Base-by-base conservation (phyloP, 2,329 filamentous ascomycete genomes). In the Monosporascus sp. region DNA sequence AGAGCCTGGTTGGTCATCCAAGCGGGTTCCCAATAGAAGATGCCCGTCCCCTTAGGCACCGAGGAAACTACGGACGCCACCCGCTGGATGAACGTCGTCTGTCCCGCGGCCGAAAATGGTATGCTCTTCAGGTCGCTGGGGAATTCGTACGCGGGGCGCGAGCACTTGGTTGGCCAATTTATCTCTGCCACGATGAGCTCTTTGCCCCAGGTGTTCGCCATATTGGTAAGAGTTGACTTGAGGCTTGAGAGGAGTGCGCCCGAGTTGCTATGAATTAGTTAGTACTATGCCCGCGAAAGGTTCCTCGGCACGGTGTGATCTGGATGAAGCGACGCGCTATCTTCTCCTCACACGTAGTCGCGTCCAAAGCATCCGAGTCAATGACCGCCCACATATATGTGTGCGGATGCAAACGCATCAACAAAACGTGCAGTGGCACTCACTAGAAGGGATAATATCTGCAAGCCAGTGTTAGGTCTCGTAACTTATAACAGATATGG, bases 1-100 rank as follows among this genome's bases (percentile, higher is more conserved):
- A 89, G 68, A 0, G 69, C 78, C 11, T 79, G 77, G 68, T 88
- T 89, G 43, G 82, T 74, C 57, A 89, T 74, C 85, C 85, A 90
- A 1, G 81, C 83, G 0, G 86, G 86, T 66, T 91, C 87, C 87
- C 87, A 90, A 60, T 89, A 90, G 57, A 86, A 89, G 7, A 90
- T 45, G 0, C 86, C 87, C 28, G 73, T 68, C 0, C 84, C 84
- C 1, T 77, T 76, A 1, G 68, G 73, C 0, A 83, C 77, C 1
- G 70, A 75, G 1, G 73, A 71, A 0, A 89, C 78, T 1, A 82
- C 72, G 1, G 71, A 71, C 0, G 84, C 84, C 18, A 90, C 75
- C 53, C 78, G 70, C 67, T 81, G 73, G 51, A 90, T 68, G 68
- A 84, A 90, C 2, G 74, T 75, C 2, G 71, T 70, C 73, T 90